Evolutionary conservation across 768 basidiomycete genomes (phyloP), one percentile per base, ranked within the genome.

Genomic region (Naganishia vishniacii): DNA sequence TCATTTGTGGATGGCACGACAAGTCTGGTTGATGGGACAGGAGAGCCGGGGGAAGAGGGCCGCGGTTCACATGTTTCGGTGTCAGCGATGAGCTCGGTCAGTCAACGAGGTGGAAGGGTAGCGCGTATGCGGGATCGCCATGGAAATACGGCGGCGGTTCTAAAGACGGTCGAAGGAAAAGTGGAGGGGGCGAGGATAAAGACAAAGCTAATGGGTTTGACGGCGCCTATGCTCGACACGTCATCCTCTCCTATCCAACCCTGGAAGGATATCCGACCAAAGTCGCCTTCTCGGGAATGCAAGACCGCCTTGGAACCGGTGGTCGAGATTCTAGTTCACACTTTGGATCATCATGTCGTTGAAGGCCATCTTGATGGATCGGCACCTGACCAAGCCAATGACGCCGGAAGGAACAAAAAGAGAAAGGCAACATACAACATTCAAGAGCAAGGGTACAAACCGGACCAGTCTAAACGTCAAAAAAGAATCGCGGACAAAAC

Each of bases 41-140:
- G 20, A 4, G 53, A 41, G 5, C 3, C 4, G 11, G 53, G 25
- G 12, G 53, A 23, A 32, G 31, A 37, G 13, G 31, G 34, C 6
- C n/a, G 23, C 15, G 34, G 37, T 4, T 56, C 53, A 3, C 32
- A 56, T 11, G 53, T 37, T 40, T 56, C 53, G n/a, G 34, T 56
- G 3, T 31, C 31, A 6, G 37, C 53, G 18, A 56, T 56, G 53
- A 56, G 53, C 23, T 56, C 53, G 8, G 53, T 56, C 18, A 56
- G 53, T 26, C 53, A 56, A 40, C 53, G 53, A 12, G 53, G 53
- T 40, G 53, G 53, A 20, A 56, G 53, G 26, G 20, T 56, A 12
- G 53, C 53, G 28, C 32, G 53, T 11, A 56, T 56, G 53, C 32
- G 53, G 34, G 53, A 56, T 56, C 53, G 53, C 12, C 28, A 56